A percentile compares a stretch with the other conserved stretches of the same genome.
Conservation (phyloP, 257 asterid genomes). For the Solanum etuberosum region DNA sequence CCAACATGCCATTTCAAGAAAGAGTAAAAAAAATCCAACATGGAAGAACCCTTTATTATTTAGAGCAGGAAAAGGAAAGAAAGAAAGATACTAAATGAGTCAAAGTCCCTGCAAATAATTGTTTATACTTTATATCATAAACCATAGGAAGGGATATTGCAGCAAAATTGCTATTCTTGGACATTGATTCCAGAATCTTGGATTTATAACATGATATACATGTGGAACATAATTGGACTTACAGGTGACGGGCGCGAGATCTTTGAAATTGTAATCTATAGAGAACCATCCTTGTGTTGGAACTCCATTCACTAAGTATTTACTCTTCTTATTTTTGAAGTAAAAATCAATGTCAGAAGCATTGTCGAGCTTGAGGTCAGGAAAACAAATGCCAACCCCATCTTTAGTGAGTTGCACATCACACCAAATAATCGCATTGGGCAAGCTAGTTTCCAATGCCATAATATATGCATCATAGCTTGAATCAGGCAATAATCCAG, state of each 20-base stretch:
- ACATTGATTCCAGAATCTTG: background rate
- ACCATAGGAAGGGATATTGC: background rate
- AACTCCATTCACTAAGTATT: slow-evolving; percentile 42
- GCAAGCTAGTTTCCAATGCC: slow-evolving; percentile 24
- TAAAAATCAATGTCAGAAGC: slow-evolving; percentile 15
- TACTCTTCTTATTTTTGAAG: slow-evolving; percentile 5
- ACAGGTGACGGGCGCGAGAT: slow-evolving; percentile 29
- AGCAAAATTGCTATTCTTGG: background rate
- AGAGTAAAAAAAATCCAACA: background rate
- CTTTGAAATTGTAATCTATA: slow-evolving; percentile 37
- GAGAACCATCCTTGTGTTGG: slow-evolving; percentile 48
- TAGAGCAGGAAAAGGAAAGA: background rate
- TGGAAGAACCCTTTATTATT: background rate
- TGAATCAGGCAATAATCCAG: slow-evolving; percentile 72
- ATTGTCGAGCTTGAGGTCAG: slow-evolving; percentile 47
- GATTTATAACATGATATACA: background rate
- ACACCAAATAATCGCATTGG: slow-evolving; percentile 45
- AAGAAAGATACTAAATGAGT: background rate
- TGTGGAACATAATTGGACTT: slow-evolving; percentile 12
- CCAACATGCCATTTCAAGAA: background rate
- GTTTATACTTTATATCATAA: background rate
- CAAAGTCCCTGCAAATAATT: background rate
- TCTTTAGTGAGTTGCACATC: slow-evolving; percentile 82
- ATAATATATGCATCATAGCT: slow-evolving; percentile 36
- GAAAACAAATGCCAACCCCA: slow-evolving; percentile 62